Percentiles rank a stretch among this genome's conserved stretches.
Evolutionary conservation across 2,329 filamentous ascomycete species (phyloP).

Genomic region (Penicillium sp.): DNA sequence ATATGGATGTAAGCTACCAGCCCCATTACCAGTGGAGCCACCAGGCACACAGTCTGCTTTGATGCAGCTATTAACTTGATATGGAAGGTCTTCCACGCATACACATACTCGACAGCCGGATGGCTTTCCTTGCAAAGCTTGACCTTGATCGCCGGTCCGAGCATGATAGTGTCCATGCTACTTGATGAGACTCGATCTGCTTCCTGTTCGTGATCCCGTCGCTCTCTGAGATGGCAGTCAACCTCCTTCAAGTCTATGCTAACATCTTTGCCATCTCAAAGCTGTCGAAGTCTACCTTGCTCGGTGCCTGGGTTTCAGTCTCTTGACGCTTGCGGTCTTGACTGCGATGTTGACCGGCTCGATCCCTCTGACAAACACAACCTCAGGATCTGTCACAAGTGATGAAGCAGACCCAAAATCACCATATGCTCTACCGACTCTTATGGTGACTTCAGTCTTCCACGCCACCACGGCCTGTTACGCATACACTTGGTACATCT

Average conservation of each 20-base stretch:
- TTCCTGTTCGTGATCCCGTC: conserved; percentile 43
- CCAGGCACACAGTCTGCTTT: neutral
- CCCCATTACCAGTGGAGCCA: neutral
- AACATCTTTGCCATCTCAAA: conserved; percentile 25
- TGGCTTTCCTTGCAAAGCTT: conserved; percentile 46
- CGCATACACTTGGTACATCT: conserved; percentile 63
- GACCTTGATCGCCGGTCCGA: conserved; percentile 56
- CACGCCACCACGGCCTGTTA: conserved; percentile 61
- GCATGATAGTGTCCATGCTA: conserved; percentile 57
- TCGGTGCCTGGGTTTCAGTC: conserved; percentile 62
- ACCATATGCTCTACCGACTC: conserved; percentile 61
- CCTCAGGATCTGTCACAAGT: conserved; percentile 38
- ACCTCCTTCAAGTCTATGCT: neutral
- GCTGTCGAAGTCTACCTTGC: conserved; percentile 68
- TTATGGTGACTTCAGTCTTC: conserved; percentile 62
- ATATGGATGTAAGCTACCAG: conserved; percentile 11
- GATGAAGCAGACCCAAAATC: conserved; percentile 47
- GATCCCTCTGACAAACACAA: conserved; percentile 58
- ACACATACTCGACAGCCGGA: conserved; percentile 42
- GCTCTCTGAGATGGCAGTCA: neutral
- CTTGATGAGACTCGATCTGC: conserved; percentile 53
- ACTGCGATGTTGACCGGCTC: conserved; percentile 65
- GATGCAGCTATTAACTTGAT: neutral
- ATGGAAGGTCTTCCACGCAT: conserved; percentile 42
- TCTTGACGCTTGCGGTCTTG: conserved; percentile 60